These are phyloP conservation scores for Phyllosticta paracitricarpa DNA, from an alignment of 2,329 filamentous ascomycete species.

Conservation along the genomic window DNA sequence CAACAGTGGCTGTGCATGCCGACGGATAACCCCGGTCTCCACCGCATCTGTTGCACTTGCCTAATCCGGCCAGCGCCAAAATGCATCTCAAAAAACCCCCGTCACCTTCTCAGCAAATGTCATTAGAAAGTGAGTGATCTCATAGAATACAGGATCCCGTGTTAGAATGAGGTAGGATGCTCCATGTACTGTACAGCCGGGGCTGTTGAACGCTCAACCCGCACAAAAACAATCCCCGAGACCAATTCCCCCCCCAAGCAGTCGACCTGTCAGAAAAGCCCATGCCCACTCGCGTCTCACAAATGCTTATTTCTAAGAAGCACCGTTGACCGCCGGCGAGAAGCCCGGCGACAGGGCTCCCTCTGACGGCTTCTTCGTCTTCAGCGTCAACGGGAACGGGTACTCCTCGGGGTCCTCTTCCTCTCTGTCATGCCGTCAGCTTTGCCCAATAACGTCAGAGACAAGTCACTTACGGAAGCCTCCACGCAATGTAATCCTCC, in stretches of 20 bases:
- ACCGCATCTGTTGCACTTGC: background rate
- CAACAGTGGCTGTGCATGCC: background rate
- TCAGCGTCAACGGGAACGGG: constrained; percentile 59
- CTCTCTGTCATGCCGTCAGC: constrained; percentile 49
- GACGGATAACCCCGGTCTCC: background rate
- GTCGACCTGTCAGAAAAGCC: background rate
- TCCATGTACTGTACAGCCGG: constrained; percentile 8
- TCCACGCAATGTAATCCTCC: constrained; percentile 98
- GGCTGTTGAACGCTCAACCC: background rate
- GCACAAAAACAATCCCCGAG: constrained; percentile 6
- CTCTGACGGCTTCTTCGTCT: constrained; percentile 32
- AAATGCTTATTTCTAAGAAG: constrained; percentile 6
- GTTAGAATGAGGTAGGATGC: background rate
- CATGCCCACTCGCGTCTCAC: background rate
- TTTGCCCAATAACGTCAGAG: background rate
- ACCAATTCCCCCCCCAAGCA: background rate
- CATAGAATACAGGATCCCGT: constrained; percentile 7
- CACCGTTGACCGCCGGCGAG: constrained; percentile 21
- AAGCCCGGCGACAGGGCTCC: background rate
- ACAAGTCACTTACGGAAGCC: constrained; percentile 69
- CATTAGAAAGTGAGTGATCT: constrained; percentile 5
- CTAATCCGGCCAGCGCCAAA: background rate
- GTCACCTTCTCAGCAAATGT: background rate
- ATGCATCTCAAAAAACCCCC: background rate
- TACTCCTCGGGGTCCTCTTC: constrained; percentile 85